Evolutionary conservation across 257 asterid genomes (phyloP), one percentile per base, ranked within the genome.

Genomic region (Parsonsia alboflavescens): DNA sequence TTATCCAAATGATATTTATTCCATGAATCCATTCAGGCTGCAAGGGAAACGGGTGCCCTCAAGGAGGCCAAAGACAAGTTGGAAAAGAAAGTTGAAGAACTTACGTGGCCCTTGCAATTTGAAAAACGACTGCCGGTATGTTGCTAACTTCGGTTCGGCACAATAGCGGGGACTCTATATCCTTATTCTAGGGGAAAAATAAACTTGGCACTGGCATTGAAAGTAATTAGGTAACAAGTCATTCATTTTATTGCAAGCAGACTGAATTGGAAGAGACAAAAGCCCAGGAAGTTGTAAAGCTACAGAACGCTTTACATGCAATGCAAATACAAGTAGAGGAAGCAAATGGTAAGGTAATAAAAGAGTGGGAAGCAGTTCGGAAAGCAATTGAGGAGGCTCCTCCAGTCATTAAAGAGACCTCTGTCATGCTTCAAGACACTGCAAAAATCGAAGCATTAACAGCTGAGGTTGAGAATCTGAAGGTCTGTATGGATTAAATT

Each of bases 11-110:
- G 66, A 65, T 69, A 28, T 16, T 65, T 21, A 73, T 75, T 75
- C 65, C 76, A 36, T 73, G 19, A 77, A 72, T 81, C 76, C 66
- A 68, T 69, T 59, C 87, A 93, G 98, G 98, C 96, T 77, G 84
- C 98, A 75, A 89, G 93, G 84, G 98, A 93, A 89, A 91, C 98
- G 33, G 98, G 98, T 76, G 98, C 98, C 82, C 88, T 93, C 71
- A 91, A 91, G 83, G 92, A 91, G 87, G 98, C 98, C 69, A 93
- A 93, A 84, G 97, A 93, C 86, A 93, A 89, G 91, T 87, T 93
- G 59, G 99, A 95, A 85, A 95, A 92, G 94, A 93, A 93, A 81
- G 99, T 95, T 73, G 99, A 95, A 84, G 99, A 95, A 82, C 97
- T 95, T 61, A 87, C 99, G 15, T 95, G 99, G 99, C 93, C 98